A percentile compares a stretch with the other conserved stretches of the same genome.
Conservation (phyloP, 2,329 filamentous ascomycete genomes). For the Clonostachys rhizophaga region DNA sequence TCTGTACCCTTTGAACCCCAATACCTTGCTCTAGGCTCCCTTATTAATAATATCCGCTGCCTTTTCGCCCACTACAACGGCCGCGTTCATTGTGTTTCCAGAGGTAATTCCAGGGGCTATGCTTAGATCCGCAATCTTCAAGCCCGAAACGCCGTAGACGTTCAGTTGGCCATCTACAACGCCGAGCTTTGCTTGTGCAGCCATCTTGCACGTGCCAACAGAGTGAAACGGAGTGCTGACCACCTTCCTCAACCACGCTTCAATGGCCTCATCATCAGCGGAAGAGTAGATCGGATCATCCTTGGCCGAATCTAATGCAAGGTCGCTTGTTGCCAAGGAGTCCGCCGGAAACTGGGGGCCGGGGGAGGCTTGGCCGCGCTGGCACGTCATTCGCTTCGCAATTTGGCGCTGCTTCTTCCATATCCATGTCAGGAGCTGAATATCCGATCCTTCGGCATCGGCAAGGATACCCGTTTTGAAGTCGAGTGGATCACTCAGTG, state of each 20-base stretch:
- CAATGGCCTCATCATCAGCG: conserved; percentile 40
- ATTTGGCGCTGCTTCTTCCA: conserved; percentile 61
- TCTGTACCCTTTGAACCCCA: too few species aligned
- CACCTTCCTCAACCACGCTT: conserved; percentile 28
- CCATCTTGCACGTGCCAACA: conserved; percentile 25
- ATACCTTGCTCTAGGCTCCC: conserved; percentile 1
- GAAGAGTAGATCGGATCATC: conserved; percentile 30
- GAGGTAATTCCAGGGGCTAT: conserved; percentile 31
- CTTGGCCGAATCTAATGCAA: conserved; percentile 18
- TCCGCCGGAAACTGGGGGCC: conserved; percentile 32
- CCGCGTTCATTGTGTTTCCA: conserved; percentile 41
- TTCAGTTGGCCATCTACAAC: conserved; percentile 31
- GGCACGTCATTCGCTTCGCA: conserved; percentile 46
- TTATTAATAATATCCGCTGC: conserved; percentile 28
- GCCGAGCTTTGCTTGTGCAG: conserved; percentile 23
- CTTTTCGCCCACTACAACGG: conserved; percentile 41
- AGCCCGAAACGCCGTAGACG: conserved; percentile 28
- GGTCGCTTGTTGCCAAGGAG: conserved; percentile 25
- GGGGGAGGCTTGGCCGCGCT: conserved; percentile 34
- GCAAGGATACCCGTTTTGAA: conserved; percentile 49
- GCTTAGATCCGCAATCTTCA: conserved; percentile 28
- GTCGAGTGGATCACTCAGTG: conserved; percentile 34
- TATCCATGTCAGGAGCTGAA: conserved; percentile 54
- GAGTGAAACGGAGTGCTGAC: conserved; percentile 32
- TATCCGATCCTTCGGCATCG: conserved; percentile 39